Base-by-base conservation (phyloP, 1,284 basidiomycete species). In the Amylostereum chailletii region DNA sequence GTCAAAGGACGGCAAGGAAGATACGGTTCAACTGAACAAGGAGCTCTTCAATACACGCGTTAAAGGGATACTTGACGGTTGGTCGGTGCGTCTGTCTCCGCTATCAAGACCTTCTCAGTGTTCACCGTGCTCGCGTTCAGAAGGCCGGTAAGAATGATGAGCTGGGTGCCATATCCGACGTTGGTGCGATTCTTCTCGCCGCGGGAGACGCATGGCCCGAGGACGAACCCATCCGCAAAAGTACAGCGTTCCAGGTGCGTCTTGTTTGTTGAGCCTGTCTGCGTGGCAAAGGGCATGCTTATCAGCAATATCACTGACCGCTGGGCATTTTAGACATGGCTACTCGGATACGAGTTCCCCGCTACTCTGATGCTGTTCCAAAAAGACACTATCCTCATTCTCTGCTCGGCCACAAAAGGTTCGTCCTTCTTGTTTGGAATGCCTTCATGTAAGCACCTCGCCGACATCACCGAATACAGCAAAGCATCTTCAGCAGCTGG, bases 331-430 rank as follows among this genome's bases (percentile, higher is more conserved):
- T 55, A 95, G 92, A 93, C 91, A 58, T 97, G 92, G 88, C 75
- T 98, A 6, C 77, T 98, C 34, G 95, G 94, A 29, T 98, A 94
- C 66, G 95, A 98, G 66, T 98, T 98, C 62, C 94, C 94, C 0
- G 93, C 92, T 0, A 97, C 94, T 0, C 73, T 98, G 41, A 79
- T 94, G 51, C 69, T 95, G 34, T 87, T 98, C 57, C 77, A 86
- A 57, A 83, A 84, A 58, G 72, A 83, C 48, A 86, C 80, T 60
- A 69, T 97, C 32, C 76, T 74, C 32, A 87, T 97, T 50, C 71
- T 97, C 39, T 94, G 90, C 56, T 95, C 92, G 26, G 79, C 86
- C 3, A 88, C 86, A 33, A 97, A 98, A 78, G 90, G 93, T 93
- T 50, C 54, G 53, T 46, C 31, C 51, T 44, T 19, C 10, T 3